phyloP scores from a whole-genome alignment of 192 early-diverging fungal species.

The Backusella westeae region DNA sequence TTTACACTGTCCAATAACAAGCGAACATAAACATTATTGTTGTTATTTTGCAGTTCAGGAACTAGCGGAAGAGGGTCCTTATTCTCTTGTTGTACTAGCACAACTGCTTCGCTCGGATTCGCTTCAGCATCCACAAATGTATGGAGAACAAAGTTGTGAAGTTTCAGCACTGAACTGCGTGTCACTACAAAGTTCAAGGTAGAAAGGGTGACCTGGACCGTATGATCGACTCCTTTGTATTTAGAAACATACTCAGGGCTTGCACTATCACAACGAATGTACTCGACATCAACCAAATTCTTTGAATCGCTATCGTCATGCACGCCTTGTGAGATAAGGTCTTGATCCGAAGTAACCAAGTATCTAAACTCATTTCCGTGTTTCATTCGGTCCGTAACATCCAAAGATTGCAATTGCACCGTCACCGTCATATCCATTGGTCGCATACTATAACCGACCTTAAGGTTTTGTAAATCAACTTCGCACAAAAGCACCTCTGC shows the following conservation, averaged over 20 bases:
- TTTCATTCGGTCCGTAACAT: slow-evolving; percentile 69
- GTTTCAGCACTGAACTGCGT: slow-evolving; percentile 76
- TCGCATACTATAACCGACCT: slow-evolving; percentile 65
- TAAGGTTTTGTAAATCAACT: slow-evolving; percentile 67
- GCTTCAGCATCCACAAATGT: slow-evolving; percentile 54
- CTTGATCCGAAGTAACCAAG: slow-evolving; percentile 51
- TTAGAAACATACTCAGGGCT: slow-evolving; percentile 72
- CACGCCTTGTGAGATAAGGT: neutral
- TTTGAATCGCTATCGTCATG: slow-evolving; percentile 42
- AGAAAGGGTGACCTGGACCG: slow-evolving; percentile 75
- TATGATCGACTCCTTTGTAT: slow-evolving; percentile 79
- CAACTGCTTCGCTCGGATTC: neutral
- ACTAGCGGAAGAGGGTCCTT: neutral
- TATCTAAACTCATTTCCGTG: slow-evolving; percentile 54
- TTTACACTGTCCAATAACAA: slow-evolving; percentile 76
- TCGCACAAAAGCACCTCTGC: slow-evolving; percentile 59
- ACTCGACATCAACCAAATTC: slow-evolving; percentile 70
- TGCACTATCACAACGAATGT: slow-evolving; percentile 65
- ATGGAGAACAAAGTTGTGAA: slow-evolving; percentile 82
- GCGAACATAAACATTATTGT: slow-evolving; percentile 70
- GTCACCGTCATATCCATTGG: slow-evolving; percentile 74
- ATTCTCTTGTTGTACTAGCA: neutral
- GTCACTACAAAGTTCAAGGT: slow-evolving; percentile 82
- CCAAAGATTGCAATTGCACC: slow-evolving; percentile 75
- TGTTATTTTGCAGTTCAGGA: neutral